Conservation (phyloP, 2,329 filamentous ascomycete genomes). For the Alternaria sp. region DNA sequence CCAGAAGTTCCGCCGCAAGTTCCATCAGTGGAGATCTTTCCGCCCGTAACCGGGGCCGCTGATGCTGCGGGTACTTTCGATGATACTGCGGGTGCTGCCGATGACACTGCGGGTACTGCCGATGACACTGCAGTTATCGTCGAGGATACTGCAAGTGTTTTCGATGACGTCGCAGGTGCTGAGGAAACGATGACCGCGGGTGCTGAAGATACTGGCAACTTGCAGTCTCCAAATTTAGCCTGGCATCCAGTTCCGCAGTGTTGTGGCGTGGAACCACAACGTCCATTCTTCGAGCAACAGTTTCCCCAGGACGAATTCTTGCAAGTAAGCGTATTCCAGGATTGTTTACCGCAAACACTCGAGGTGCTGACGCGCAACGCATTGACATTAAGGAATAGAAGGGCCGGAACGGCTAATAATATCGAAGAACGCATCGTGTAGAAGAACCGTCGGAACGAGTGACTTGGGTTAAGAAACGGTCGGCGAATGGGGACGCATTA, state of each 20-base stretch:
- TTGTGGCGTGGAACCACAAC: background rate
- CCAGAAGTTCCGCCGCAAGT: slow-evolving; percentile 25
- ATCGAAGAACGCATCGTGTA: background rate
- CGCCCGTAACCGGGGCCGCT: background rate
- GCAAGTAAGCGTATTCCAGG: slow-evolving; percentile 7
- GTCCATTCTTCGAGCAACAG: slow-evolving; percentile 1
- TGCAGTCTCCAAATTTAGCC: slow-evolving; percentile 15
- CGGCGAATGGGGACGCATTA: background rate
- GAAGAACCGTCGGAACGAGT: background rate
- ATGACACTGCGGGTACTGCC: background rate
- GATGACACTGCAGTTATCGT: background rate
- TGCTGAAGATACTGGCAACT: background rate
- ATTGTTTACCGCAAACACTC: slow-evolving; percentile 1
- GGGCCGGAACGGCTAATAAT: background rate
- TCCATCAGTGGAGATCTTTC: slow-evolving; percentile 24
- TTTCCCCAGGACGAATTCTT: background rate
- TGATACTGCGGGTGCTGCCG: background rate
- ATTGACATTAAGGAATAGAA: slow-evolving; percentile 1
- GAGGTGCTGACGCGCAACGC: background rate
- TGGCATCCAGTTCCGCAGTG: slow-evolving; percentile 35
- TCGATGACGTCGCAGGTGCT: background rate
- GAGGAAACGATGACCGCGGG: background rate
- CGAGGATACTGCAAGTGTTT: slow-evolving; percentile 1
- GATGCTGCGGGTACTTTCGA: background rate
- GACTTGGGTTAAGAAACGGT: background rate